These are phyloP conservation scores for Schoenoplectus triqueter DNA, from an alignment of 202 grass and related monocot species.

Conservation along the genomic window DNA sequence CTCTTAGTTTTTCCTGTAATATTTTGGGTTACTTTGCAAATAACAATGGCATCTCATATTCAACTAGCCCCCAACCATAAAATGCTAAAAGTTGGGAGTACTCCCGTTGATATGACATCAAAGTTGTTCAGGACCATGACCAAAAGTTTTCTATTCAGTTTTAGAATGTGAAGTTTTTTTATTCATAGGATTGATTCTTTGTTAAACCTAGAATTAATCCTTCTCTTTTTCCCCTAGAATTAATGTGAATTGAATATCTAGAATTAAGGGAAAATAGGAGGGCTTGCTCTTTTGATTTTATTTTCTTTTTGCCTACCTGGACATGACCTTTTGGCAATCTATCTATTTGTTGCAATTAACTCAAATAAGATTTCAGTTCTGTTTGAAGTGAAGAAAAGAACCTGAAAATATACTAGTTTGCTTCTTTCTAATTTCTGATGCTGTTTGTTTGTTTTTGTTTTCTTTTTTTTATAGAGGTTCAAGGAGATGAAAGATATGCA, in stretches of 20 bases:
- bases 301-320: not conserved
- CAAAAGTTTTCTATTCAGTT: no score
- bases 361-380: not conserved
- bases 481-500: constrained; percentile 99
- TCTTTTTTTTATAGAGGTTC: constrained; percentile 59
- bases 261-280: no score
- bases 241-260: no score
- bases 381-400: not conserved
- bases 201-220: no score
- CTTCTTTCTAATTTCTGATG: constrained; percentile 16
- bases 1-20: not conserved
- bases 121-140: not conserved
- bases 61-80: not conserved
- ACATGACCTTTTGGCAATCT: not conserved
- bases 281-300: no score
- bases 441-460: not conserved
- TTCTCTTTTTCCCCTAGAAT: no score
- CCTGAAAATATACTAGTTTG: not conserved
- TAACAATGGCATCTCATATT: constrained; percentile 5
- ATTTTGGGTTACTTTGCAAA: not conserved
- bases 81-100: constrained; percentile 8
- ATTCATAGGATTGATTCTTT: no score
- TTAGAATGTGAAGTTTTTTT: no score
- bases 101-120: not conserved
- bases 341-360: not conserved